Evolutionary conservation across 1,139 yeast species (phyloP).

Genomic region (Sugiyamaella pinicola): DNA sequence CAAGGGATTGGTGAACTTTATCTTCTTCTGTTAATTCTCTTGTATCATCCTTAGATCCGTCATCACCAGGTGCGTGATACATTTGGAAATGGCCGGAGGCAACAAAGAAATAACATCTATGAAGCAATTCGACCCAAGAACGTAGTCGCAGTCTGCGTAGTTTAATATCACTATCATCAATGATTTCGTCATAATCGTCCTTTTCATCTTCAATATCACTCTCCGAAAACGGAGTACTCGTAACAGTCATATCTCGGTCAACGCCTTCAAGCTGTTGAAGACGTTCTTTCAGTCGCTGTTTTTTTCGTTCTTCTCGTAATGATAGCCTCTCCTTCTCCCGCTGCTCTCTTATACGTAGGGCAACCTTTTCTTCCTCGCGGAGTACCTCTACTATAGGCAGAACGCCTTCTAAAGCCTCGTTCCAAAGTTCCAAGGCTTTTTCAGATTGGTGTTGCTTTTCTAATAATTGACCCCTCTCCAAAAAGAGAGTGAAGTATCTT

Average conservation of each 20-base stretch:
- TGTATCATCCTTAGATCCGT: conserved; percentile 15
- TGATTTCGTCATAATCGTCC: conserved; percentile 19
- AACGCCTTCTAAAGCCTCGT: conserved; percentile 45
- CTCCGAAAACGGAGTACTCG: conserved; percentile 24
- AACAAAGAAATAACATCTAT: conserved; percentile 73
- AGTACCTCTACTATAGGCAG: conserved; percentile 40
- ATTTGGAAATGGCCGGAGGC: conserved; percentile 80
- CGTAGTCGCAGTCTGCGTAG: conserved; percentile 33
- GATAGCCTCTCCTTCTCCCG: conserved; percentile 23
- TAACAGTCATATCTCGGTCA: conserved; percentile 33
- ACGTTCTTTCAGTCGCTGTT: conserved; percentile 21
- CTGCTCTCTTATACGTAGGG: conserved; percentile 29
- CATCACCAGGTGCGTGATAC: conserved; percentile 37
- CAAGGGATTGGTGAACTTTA: conserved; percentile 42
- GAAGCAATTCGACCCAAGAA: conserved; percentile 62
- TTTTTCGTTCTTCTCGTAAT: conserved; percentile 21
- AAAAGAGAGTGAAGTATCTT: conserved; percentile 46
- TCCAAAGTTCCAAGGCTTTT: conserved; percentile 52
- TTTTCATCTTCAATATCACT: conserved; percentile 21
- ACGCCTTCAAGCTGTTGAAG: conserved; percentile 37
- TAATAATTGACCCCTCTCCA: conserved; percentile 60
- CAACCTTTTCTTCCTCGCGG: conserved; percentile 25
- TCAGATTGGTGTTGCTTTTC: conserved; percentile 58
- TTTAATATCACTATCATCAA: conserved; percentile 20
- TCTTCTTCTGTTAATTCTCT: conserved; percentile 30